Conservation (phyloP, 2,329 filamentous ascomycete genomes). For the Fusarium piperis region DNA sequence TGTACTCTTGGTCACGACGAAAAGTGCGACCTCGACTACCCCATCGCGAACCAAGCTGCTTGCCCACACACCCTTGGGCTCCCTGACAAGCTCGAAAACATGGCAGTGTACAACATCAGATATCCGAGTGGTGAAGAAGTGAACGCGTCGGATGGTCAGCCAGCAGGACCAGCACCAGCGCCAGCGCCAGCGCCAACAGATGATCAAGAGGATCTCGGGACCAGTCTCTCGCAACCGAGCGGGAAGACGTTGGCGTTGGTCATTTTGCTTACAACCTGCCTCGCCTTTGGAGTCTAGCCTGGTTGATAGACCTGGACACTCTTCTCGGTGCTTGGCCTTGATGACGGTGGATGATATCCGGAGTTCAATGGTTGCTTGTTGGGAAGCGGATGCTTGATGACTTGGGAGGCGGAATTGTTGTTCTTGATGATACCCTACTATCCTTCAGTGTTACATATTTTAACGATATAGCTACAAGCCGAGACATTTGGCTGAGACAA, state of each 20-base stretch:
- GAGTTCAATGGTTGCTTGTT: conserved; percentile 9
- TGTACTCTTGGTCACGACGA: conserved; percentile 60
- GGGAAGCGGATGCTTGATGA: not conserved
- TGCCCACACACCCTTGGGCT: conserved; percentile 56
- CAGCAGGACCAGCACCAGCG: too few relatives aligned
- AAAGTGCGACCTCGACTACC: conserved; percentile 56
- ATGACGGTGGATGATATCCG: not conserved
- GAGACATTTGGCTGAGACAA: not conserved
- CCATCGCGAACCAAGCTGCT: conserved; percentile 54
- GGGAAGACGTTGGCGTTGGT: conserved; percentile 16
- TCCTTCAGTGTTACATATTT: conserved; percentile 4
- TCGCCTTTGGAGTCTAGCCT: conserved; percentile 13
- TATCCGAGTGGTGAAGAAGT: conserved; percentile 57
- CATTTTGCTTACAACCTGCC: conserved; percentile 23
- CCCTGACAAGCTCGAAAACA: conserved; percentile 45
- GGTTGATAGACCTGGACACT: not conserved
- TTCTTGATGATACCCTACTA: conserved; percentile 34
- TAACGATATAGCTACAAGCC: not conserved
- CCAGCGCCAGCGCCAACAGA: not conserved
- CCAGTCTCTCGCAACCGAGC: conserved; percentile 2
- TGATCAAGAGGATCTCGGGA: conserved; percentile 11
- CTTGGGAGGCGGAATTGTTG: not conserved
- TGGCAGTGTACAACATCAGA: conserved; percentile 58
- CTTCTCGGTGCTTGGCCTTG: not conserved
- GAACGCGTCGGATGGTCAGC: conserved; percentile 43